Evolutionary conservation across 2,329 filamentous ascomycete genomes (phyloP).

Genomic region (Graphium sp.): DNA sequence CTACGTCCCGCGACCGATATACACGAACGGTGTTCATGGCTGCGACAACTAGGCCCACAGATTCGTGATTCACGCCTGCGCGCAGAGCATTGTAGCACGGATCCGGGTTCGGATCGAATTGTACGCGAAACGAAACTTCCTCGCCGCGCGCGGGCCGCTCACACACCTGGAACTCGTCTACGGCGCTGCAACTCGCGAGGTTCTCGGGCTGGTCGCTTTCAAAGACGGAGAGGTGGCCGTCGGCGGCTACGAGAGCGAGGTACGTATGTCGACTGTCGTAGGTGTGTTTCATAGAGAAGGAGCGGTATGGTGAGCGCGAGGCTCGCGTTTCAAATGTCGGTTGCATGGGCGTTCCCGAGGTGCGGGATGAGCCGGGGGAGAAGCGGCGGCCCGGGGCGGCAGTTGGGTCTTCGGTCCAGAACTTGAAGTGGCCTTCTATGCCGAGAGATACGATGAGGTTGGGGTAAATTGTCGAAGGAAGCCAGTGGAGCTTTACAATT

Average conservation of each 20-base stretch:
- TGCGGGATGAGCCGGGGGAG: constrained; percentile 33
- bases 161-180: constrained; percentile 65
- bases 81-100: constrained; percentile 62
- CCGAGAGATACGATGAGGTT: constrained; percentile 77
- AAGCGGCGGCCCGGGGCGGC: constrained; percentile 71
- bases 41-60: constrained; percentile 68
- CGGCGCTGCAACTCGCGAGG: constrained; percentile 54
- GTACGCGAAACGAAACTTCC: constrained; percentile 72
- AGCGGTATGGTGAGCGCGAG: constrained; percentile 53
- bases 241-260: constrained; percentile 68
- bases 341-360: too few relatives aligned
- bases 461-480: constrained; percentile 73
- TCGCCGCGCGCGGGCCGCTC: constrained; percentile 59
- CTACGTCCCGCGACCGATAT: constrained; percentile 55
- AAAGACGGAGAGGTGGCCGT: constrained; percentile 63
- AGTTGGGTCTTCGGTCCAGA: constrained; percentile 84
- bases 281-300: constrained; percentile 71
- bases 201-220: constrained; percentile 78
- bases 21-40: constrained; percentile 72
- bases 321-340: constrained; percentile 37
- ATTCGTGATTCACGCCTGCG: constrained; percentile 66
- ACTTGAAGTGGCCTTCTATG: constrained; percentile 70
- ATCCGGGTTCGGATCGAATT: constrained; percentile 77
- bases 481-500: constrained; percentile 63
- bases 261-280: constrained; percentile 68